These are phyloP conservation scores for Trematosphaeria pertusa DNA, from an alignment of 2,329 filamentous ascomycete species.

Conservation along the genomic window DNA sequence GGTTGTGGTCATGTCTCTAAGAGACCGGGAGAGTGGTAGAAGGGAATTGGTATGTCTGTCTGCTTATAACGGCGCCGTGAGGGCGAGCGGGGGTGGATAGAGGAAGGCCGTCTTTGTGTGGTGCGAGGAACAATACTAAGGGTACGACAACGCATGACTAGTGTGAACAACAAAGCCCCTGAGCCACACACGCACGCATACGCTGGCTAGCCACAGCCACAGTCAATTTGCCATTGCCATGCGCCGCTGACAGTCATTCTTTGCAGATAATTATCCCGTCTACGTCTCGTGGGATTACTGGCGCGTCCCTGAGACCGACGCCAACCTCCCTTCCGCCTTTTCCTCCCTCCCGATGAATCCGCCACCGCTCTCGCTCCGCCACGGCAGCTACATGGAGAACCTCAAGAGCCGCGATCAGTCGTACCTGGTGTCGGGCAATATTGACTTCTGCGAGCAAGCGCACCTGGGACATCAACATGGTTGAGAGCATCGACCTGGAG, in stretches of 20 bases:
- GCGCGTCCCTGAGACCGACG: conserved; percentile 17
- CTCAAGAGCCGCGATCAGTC: conserved; percentile 13
- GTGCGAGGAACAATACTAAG: no score
- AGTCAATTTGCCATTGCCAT: conserved; percentile 11
- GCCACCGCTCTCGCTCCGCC: conserved; percentile 12
- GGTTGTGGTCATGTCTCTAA: no score
- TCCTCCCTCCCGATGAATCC: conserved; percentile 16
- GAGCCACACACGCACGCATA: no score
- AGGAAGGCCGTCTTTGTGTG: no score
- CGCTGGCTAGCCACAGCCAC: conserved; percentile 11
- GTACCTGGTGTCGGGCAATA: conserved; percentile 11
- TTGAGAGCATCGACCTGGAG: conserved; percentile 1
- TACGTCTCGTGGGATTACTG: conserved; percentile 16
- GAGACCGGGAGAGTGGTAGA: no score
- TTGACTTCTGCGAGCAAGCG: conserved; percentile 14
- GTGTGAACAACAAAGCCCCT: no score
- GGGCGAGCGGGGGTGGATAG: no score
- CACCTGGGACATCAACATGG: not conserved
- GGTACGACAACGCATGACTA: no score
- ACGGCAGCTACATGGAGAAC: conserved; percentile 16
- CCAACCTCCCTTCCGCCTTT: conserved; percentile 18
- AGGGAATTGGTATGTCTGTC: no score
- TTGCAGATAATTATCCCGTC: conserved; percentile 18
- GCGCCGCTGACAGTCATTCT: conserved; percentile 11
- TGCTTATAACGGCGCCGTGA: no score